A percentile compares a stretch with the other conserved stretches of the same genome.
phyloP scores from a whole-genome alignment of 2,329 filamentous ascomycete species.

The Scytalidium lignicola region DNA sequence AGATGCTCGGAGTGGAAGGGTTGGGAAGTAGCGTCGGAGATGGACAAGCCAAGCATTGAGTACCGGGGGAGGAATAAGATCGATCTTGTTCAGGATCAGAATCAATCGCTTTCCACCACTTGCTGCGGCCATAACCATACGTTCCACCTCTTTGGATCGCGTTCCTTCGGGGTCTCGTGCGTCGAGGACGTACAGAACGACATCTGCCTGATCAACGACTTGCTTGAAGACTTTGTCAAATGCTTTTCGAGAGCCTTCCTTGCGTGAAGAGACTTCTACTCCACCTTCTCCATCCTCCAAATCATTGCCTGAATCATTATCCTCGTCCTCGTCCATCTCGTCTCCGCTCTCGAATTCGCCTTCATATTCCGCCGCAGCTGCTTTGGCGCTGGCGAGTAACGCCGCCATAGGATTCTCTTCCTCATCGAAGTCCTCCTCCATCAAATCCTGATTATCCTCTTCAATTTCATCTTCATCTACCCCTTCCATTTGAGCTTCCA shows the following conservation, averaged over 20 bases:
- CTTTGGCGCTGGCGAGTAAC: constrained; percentile 77
- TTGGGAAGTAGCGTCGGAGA: constrained; percentile 85
- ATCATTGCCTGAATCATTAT: constrained; percentile 41
- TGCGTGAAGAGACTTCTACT: constrained; percentile 44
- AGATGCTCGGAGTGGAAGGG: constrained; percentile 80
- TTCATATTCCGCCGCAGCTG: constrained; percentile 72
- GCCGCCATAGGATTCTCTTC: constrained; percentile 88
- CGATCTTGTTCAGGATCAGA: constrained; percentile 92
- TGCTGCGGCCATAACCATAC: constrained; percentile 84
- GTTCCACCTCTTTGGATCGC: constrained; percentile 83
- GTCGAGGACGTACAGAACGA: constrained; percentile 88
- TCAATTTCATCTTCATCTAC: constrained; percentile 38
- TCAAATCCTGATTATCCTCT: constrained; percentile 41
- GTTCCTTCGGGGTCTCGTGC: constrained; percentile 89
- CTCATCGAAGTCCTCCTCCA: constrained; percentile 49
- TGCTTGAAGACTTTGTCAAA: constrained; percentile 97
- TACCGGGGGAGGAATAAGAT: constrained; percentile 76
- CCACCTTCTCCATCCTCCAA: constrained; percentile 42
- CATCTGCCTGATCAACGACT: constrained; percentile 83
- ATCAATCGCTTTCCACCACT: constrained; percentile 82
- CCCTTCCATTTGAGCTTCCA: constrained; percentile 38
- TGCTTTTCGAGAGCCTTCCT: constrained; percentile 70
- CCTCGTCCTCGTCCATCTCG: constrained; percentile 49
- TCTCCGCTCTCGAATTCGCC: constrained; percentile 35
- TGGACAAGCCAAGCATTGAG: constrained; percentile 81